Evolutionary conservation across 257 asterid genomes (phyloP).

Genomic region (Nyctanthes arbortristis): DNA sequence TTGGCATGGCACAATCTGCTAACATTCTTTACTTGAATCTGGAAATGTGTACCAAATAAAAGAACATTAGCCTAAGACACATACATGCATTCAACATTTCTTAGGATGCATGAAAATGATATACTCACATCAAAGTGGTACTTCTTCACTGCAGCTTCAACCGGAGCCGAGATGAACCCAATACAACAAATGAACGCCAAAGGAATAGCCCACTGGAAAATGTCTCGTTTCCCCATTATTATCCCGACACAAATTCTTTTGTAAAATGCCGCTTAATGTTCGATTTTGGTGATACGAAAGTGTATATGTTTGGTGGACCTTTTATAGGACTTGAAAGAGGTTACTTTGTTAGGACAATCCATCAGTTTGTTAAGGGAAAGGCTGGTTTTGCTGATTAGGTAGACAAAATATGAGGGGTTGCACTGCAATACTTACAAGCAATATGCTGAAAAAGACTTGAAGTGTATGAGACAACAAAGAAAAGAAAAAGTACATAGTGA

Average conservation of each 20-base stretch:
- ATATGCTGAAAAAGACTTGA: conserved; percentile 31
- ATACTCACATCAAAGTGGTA: conserved; percentile 42
- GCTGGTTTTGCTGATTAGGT: conserved; percentile 30
- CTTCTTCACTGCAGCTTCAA: conserved; percentile 38
- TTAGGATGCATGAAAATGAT: neutral
- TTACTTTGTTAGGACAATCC: conserved; percentile 29
- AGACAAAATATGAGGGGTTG: conserved; percentile 22
- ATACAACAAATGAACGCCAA: conserved; percentile 21
- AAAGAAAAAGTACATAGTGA: neutral
- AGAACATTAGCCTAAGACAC: neutral
- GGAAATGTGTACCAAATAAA: neutral
- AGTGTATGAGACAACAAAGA: neutral
- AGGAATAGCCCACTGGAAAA: neutral
- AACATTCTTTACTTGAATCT: conserved; percentile 48
- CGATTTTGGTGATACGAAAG: neutral
- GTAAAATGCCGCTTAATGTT: neutral
- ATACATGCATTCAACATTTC: neutral
- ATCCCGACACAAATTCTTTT: neutral
- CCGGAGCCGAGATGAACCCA: conserved; percentile 23
- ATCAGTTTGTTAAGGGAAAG: conserved; percentile 36
- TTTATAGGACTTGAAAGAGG: conserved; percentile 28
- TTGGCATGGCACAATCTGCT: conserved; percentile 56
- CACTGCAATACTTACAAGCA: conserved; percentile 46
- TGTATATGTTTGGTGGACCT: neutral
- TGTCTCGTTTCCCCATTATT: conserved; percentile 20